Evolutionary conservation across 75 land plant genomes (phyloP).

Genomic region (Picea sitchensis): DNA sequence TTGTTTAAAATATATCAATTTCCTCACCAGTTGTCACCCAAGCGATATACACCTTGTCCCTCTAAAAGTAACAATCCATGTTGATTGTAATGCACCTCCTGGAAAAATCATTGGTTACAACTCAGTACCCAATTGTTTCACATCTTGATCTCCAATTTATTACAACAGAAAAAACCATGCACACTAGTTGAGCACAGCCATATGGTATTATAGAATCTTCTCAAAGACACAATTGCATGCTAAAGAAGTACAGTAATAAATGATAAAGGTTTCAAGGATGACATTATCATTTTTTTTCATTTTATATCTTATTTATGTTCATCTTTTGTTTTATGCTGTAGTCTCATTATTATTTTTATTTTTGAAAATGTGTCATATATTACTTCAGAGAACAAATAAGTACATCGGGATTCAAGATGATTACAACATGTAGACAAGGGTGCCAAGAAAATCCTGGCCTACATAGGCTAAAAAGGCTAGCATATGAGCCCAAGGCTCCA

Average conservation of each 20-base stretch:
- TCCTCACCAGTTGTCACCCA: constrained; percentile 79
- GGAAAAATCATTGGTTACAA: constrained; percentile 13
- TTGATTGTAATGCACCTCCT: constrained; percentile 99
- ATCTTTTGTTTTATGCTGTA: neutral
- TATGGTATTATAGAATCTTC: neutral
- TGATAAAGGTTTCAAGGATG: neutral
- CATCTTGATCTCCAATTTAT: neutral
- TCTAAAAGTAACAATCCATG: constrained; percentile 94
- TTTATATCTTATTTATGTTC: neutral
- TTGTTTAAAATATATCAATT: neutral
- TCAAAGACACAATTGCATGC: neutral
- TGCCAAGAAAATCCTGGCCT: too few species aligned
- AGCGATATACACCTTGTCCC: constrained; percentile 92
- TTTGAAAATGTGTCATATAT: too few species aligned
- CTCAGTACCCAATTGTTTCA: neutral
- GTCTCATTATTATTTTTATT: neutral
- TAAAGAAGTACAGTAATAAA: neutral
- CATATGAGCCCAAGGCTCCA: too few species aligned
- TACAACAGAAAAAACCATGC: neutral
- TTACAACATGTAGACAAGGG: too few species aligned
- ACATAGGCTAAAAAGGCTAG: too few species aligned
- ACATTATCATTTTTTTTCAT: neutral
- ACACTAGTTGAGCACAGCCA: neutral
- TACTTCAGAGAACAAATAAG: too few species aligned
- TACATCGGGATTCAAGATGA: too few species aligned